Evolutionary conservation across 148 eudicot genomes (phyloP), one percentile per base, ranked within the genome.

Genomic region (Camellia granthamiana): DNA sequence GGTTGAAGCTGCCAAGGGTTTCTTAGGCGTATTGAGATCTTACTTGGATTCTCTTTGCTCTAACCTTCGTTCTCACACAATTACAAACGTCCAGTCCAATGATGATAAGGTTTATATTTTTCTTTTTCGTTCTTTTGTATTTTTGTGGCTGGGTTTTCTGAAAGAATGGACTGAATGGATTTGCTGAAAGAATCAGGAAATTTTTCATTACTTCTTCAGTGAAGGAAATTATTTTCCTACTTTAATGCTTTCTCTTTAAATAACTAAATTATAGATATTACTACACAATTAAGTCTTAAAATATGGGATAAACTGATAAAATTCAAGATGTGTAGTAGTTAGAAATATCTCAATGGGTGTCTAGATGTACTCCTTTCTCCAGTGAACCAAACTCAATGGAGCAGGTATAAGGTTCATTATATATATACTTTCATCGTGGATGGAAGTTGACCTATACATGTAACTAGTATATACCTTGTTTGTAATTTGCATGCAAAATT

Each of bases 51-150:
- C 92, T 63, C 92, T 95, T 74, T 92, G 97, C 86, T 89, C 89
- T 69, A 93, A 93, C 84, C 93, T 95, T 44, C 99, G 94, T 65
- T 93, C 97, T 75, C 99, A 93, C 81, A 92, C 97, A 46, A 93
- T 92, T 75, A 95, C 97, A 55, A 95, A 93, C 83, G 99, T 95
- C 67, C 97, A 95, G 77, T 93, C 99, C 56, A 93, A 95, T 84
- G 96, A 95, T 83, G 99, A 95, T 76, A 93, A 95, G 99, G 99
- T 95, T 79, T 74, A 76, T 71, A 7, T 75, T 79, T 30, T 30
- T 30, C 38, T 30, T 30, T 30, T 30, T 30, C 38, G 38, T 30
- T 30, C 38, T 30, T 30, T 30, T 30, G 38, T 30, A 30, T 30
- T 30, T 30, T 30, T 30, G 38, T 30, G 1, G 38, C 38, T 30